Evolutionary conservation across 306 rosid species (phyloP).

Genomic region (Quercus ilex): DNA sequence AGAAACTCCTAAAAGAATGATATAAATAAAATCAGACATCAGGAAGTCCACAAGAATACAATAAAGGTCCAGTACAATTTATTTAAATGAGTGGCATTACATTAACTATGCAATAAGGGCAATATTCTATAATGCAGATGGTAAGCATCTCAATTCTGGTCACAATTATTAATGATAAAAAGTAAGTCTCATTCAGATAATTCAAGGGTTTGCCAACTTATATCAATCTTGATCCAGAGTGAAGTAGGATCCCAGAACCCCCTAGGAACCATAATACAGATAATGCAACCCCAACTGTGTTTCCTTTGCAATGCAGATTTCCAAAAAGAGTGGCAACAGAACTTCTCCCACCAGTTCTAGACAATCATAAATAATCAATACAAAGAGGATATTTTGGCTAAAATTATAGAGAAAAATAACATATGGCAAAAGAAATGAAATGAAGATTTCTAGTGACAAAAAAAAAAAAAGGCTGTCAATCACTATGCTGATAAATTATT

Average conservation of each 20-base stretch:
- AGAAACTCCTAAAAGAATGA: neutral
- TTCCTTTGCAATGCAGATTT: too few relatives aligned
- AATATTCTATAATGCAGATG: slow-evolving; percentile 6
- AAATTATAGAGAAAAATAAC: too few relatives aligned
- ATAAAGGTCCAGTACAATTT: neutral
- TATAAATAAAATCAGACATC: slow-evolving; percentile 4
- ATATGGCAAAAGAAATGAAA: too few relatives aligned
- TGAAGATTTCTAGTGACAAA: too few relatives aligned
- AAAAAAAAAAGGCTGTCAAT: too few relatives aligned
- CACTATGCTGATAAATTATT: too few relatives aligned
- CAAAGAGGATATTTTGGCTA: neutral
- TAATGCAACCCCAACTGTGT: too few relatives aligned
- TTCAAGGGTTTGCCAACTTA: neutral
- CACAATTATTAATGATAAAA: neutral
- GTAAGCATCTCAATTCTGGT: slow-evolving; percentile 7
- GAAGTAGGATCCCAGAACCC: neutral
- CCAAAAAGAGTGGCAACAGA: neutral
- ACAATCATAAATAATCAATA: neutral
- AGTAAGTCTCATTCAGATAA: neutral
- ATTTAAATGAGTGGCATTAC: neutral
- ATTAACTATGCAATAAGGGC: neutral
- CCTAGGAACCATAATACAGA: neutral
- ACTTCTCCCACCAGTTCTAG: neutral
- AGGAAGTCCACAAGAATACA: neutral
- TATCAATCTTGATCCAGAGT: neutral